A percentile compares a stretch with the other conserved stretches of the same genome.
Evolutionary conservation across 2,329 filamentous ascomycete species (phyloP).

Genomic region (Fusarium floridanum): DNA sequence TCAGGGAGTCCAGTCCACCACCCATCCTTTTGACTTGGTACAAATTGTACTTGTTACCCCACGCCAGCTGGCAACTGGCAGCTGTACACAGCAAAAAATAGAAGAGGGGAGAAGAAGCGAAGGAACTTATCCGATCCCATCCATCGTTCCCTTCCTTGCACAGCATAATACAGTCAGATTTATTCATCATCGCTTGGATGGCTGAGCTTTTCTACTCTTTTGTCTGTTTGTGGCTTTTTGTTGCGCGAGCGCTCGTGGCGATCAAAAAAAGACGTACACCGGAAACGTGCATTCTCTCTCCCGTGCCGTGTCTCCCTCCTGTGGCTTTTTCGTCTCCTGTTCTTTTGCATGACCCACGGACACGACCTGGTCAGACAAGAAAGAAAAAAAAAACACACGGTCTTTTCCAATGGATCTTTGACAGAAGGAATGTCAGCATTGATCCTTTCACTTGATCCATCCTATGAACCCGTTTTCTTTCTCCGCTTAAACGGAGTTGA

Average conservation of each 20-base stretch:
- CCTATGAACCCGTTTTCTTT: not conserved
- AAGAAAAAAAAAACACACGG: not conserved
- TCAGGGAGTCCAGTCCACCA: constrained; percentile 4
- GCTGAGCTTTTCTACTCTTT: not conserved
- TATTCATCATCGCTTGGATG: not conserved
- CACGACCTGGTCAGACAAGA: not conserved
- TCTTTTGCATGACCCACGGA: constrained; percentile 1
- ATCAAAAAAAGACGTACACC: not conserved
- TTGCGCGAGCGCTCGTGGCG: not conserved
- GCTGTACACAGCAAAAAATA: not conserved
- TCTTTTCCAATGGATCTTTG: not conserved
- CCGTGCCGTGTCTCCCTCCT: not conserved
- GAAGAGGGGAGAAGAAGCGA: not conserved
- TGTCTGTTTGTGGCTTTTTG: not conserved
- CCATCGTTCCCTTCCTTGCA: not conserved
- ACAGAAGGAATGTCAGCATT: not conserved
- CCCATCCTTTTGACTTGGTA: constrained; percentile 5
- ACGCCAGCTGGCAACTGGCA: not conserved
- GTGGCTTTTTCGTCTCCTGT: not conserved
- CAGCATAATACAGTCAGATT: not conserved
- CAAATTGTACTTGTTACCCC: constrained; percentile 7
- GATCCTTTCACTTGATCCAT: not conserved
- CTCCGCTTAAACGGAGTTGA: not conserved
- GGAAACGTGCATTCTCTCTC: not conserved
- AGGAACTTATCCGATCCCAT: not conserved